Evolutionary conservation across 441 rosid genomes (phyloP).

Genomic region (Bruguiera hainesii): DNA sequence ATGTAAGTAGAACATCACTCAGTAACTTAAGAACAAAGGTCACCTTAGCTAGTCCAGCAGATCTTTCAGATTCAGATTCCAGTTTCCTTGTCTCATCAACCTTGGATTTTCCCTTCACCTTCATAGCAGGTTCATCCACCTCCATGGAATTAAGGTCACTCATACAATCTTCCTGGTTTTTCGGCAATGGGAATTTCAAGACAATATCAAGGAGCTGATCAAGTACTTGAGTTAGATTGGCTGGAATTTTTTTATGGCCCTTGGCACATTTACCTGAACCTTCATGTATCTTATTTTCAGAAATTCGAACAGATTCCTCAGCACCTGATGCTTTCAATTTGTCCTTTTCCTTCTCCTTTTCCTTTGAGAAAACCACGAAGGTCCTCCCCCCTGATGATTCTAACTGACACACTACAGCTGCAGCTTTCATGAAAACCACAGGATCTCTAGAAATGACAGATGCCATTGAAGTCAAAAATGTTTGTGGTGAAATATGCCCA

Average conservation of each 20-base stretch:
- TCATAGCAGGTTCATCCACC: conserved; percentile 74
- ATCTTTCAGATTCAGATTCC: conserved; percentile 74
- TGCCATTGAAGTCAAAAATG: conserved; percentile 84
- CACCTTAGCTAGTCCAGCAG: conserved; percentile 86
- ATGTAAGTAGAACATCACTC: conserved; percentile 90
- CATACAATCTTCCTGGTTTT: conserved; percentile 50
- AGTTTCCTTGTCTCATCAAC: conserved; percentile 62
- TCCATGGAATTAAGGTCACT: conserved; percentile 59
- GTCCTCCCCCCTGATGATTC: conserved; percentile 91
- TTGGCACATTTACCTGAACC: conserved; percentile 76
- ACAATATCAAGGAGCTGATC: conserved; percentile 97
- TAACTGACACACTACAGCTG: conserved; percentile 74
- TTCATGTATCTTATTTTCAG: conserved; percentile 76
- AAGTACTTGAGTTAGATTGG: conserved; percentile 79
- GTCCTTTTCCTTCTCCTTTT: conserved; percentile 72
- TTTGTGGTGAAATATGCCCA: conserved; percentile 61
- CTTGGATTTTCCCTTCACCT: conserved; percentile 91
- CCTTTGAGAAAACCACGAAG: conserved; percentile 72
- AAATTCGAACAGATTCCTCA: conserved; percentile 74
- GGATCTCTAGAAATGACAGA: conserved; percentile 97
- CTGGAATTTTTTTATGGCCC: conserved; percentile 78
- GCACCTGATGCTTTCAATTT: conserved; percentile 54
- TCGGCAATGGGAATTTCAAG: conserved; percentile 56
- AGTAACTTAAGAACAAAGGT: conserved; percentile 85
- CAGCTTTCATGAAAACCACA: conserved; percentile 84